A percentile compares a stretch with the other conserved stretches of the same genome.
Evolutionary conservation across 2,329 filamentous ascomycete genomes (phyloP).

Genomic region (Ophiosphaerella korrae): DNA sequence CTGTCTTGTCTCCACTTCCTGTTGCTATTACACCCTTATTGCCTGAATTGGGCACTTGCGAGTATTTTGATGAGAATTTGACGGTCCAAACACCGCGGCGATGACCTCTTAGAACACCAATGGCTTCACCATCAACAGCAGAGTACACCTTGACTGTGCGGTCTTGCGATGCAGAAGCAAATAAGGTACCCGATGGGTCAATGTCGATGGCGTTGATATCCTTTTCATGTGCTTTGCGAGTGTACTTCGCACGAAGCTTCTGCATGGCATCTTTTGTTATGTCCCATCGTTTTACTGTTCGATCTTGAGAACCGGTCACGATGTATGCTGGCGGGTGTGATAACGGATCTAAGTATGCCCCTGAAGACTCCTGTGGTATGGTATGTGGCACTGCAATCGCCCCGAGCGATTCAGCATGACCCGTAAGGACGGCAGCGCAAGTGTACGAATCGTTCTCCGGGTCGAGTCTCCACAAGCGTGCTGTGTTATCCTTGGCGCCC

Average conservation of each 20-base stretch:
- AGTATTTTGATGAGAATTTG: conserved; percentile 80
- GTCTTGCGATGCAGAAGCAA: conserved; percentile 96
- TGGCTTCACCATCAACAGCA: conserved; percentile 82
- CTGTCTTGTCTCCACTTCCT: conserved; percentile 92
- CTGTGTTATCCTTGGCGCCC: conserved; percentile 95
- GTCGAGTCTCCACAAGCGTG: conserved; percentile 87
- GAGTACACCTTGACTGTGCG: conserved; percentile 98
- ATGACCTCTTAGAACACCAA: conserved; percentile 90
- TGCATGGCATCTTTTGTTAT: conserved; percentile 60
- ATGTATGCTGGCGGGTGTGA: conserved; percentile 82
- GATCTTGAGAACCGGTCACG: conserved; percentile 91
- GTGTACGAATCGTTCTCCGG: conserved; percentile 72
- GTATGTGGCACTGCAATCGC: conserved; percentile 82
- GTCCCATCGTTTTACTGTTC: conserved; percentile 94
- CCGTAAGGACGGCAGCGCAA: conserved; percentile 83
- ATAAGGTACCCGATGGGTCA: conserved; percentile 74
- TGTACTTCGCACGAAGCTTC: conserved; percentile 73
- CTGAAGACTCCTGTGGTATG: conserved; percentile 69
- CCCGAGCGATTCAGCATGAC: conserved; percentile 91
- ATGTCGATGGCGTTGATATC: conserved; percentile 96
- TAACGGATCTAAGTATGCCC: conserved; percentile 74
- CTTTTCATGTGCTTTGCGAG: conserved; percentile 95
- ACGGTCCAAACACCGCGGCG: conserved; percentile 96
- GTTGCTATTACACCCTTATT: conserved; percentile 85
- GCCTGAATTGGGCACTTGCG: conserved; percentile 63